Conservation (phyloP, 768 basidiomycete genomes). For the Leccinum barrowsii region DNA sequence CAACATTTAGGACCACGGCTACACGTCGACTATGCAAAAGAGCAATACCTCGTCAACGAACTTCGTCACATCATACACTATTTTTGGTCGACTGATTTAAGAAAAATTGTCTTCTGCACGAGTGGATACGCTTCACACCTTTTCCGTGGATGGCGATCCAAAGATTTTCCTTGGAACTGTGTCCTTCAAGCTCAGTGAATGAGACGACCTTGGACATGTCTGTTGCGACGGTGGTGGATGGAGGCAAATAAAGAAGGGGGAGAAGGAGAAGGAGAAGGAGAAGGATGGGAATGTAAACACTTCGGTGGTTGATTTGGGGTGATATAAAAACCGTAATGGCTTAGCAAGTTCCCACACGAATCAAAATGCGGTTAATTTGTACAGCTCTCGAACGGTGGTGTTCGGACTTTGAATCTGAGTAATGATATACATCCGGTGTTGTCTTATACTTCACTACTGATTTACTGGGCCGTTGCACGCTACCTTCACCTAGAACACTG, state of each 20-base stretch:
- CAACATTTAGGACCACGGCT: conserved; percentile 1
- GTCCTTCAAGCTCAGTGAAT: conserved; percentile 71
- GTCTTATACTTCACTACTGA: not conserved
- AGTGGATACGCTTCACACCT: conserved; percentile 41
- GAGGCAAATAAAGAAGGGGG: conserved; percentile 14
- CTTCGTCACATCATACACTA: conserved; percentile 91
- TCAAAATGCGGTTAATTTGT: not conserved
- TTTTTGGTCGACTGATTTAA: conserved; percentile 6
- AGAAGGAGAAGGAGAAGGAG: not conserved
- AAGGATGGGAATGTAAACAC: conserved; percentile 2
- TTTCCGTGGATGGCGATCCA: conserved; percentile 85
- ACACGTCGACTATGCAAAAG: not conserved
- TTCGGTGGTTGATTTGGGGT: not conserved
- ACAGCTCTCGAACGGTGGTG: not conserved
- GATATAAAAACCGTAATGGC: conserved; percentile 19
- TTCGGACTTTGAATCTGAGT: not conserved
- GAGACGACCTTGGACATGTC: conserved; percentile 54
- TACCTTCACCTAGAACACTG: not conserved
- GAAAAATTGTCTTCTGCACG: not conserved
- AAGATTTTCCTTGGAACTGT: conserved; percentile 71
- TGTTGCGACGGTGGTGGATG: conserved; percentile 15
- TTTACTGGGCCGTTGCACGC: not conserved
- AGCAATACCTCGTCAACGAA: conserved; percentile 87
- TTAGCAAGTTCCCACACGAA: conserved; percentile 29
- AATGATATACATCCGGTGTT: not conserved